Percentiles rank a stretch among this genome's conserved stretches.
phyloP scores from a whole-genome alignment of 805 yeast genomes.

The Ogataea neopini region DNA sequence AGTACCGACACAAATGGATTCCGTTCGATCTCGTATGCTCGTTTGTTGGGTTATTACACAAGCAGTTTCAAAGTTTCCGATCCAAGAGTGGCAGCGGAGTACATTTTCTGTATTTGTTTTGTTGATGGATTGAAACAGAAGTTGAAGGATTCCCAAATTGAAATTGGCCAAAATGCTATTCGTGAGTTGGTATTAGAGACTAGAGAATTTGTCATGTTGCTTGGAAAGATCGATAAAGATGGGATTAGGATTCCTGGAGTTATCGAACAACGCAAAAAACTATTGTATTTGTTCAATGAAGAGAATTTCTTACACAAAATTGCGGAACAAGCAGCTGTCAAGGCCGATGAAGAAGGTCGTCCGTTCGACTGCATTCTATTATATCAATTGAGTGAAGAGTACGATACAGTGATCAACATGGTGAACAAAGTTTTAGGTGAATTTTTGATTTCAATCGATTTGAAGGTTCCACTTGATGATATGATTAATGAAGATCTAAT shows the following conservation, averaged over 20 bases:
- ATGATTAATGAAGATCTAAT: constrained; percentile 20
- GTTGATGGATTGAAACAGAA: constrained; percentile 36
- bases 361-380: constrained; percentile 79
- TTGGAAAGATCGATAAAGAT: constrained; percentile 80
- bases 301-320: constrained; percentile 65
- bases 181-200: constrained; percentile 85
- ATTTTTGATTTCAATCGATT: constrained; percentile 65
- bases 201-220: constrained; percentile 73
- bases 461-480: constrained; percentile 25
- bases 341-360: constrained; percentile 91
- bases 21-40: constrained; percentile 48
- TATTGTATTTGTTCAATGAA: constrained; percentile 60
- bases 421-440: constrained; percentile 81
- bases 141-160: constrained; percentile 43
- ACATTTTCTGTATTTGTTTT: constrained; percentile 69
- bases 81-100: constrained; percentile 91
- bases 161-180: constrained; percentile 72
- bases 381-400: constrained; percentile 87
- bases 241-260: constrained; percentile 82
- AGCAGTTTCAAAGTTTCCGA: constrained; percentile 81
- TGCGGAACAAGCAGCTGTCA: constrained; percentile 80
- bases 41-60: constrained; percentile 77
- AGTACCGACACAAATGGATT: constrained; percentile 36
- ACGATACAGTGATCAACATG: constrained; percentile 72
- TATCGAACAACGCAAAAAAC: constrained; percentile 71